phyloP scores from a whole-genome alignment of 306 rosid genomes.

The Glycyrrhiza uralensis region DNA sequence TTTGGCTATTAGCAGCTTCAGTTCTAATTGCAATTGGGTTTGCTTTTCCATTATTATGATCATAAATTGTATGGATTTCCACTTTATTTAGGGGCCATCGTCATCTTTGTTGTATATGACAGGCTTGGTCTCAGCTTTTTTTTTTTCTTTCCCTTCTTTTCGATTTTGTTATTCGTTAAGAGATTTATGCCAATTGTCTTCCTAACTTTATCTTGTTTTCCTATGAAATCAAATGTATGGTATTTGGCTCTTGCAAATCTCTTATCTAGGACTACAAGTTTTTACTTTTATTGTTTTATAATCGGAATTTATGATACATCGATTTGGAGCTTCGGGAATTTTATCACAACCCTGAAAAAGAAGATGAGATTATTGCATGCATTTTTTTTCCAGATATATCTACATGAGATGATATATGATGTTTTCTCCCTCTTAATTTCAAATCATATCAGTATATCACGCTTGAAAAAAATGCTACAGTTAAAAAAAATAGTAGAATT shows the following conservation, averaged over 20 bases:
- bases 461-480: neutral
- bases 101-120: slow-evolving; percentile 22
- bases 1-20: slow-evolving; percentile 44
- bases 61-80: slow-evolving; percentile 24
- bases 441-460: neutral
- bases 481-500: no score
- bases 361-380: neutral
- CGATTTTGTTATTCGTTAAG: slow-evolving; percentile 21
- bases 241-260: slow-evolving; percentile 26
- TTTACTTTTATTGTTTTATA: neutral
- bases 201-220: slow-evolving; percentile 3
- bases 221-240: slow-evolving; percentile 15
- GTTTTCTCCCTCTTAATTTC: neutral
- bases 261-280: neutral
- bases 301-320: neutral
- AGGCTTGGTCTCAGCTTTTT: slow-evolving; percentile 35
- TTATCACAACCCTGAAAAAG: neutral
- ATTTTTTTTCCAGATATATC: no score
- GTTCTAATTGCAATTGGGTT: slow-evolving; percentile 38
- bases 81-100: slow-evolving; percentile 17
- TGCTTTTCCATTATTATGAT: slow-evolving; percentile 53
- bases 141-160: neutral
- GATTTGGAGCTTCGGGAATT: neutral
- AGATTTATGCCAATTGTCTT: slow-evolving; percentile 24
- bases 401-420: neutral